Percentiles rank a stretch among this genome's conserved stretches.
These are phyloP conservation scores for Pichia gijzeniarum DNA, from an alignment of 805 yeast species.

Conservation along the genomic window DNA sequence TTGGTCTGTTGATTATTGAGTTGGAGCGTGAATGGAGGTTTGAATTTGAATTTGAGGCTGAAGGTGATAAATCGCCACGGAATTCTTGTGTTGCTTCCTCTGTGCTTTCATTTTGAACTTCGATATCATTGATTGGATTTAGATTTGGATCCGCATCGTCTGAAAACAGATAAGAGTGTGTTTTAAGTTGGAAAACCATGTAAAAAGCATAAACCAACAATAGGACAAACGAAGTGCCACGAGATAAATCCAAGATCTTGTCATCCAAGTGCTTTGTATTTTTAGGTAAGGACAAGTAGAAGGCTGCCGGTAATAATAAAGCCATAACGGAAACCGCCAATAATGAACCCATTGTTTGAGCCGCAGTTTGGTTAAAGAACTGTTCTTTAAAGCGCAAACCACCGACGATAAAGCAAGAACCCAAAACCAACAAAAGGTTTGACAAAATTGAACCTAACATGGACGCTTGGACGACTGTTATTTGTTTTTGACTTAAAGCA, in stretches of 20 bases:
- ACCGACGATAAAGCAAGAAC: slow-evolving; percentile 93
- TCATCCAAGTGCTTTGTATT: slow-evolving; percentile 23
- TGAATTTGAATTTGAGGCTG: too few relatives aligned
- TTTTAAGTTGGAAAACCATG: slow-evolving; percentile 79
- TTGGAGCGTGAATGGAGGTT: slow-evolving; percentile 13
- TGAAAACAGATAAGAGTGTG: slow-evolving; percentile 76
- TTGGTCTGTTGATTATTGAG: slow-evolving; percentile 25
- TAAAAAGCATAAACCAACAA: slow-evolving; percentile 72
- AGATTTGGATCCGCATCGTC: slow-evolving; percentile 24
- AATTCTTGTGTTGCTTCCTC: too few relatives aligned
- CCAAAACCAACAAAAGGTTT: slow-evolving; percentile 81
- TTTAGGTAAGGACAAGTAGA: slow-evolving; percentile 68
- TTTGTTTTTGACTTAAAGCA: slow-evolving; percentile 79
- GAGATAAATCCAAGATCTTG: slow-evolving; percentile 63
- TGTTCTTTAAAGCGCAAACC: slow-evolving; percentile 85
- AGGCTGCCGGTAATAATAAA: slow-evolving; percentile 90
- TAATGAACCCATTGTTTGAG: slow-evolving; percentile 94
- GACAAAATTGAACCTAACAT: slow-evolving; percentile 94
- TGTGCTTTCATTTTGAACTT: neutral
- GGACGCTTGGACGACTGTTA: slow-evolving; percentile 92
- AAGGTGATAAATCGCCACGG: too few relatives aligned
- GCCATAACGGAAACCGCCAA: slow-evolving; percentile 89
- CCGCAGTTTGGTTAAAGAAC: slow-evolving; percentile 89
- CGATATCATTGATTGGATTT: slow-evolving; percentile 19
- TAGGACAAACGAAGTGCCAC: slow-evolving; percentile 80